These are phyloP conservation scores for Daucus carota DNA, from an alignment of 129 eudicot species.

Conservation along the genomic window DH1_v3.0 NC_030386.2:14826501-14827000, in stretches of 20 bases:
- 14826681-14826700: neutral
- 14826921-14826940: neutral
- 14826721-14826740: neutral
- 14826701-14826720: neutral
- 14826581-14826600: neutral
- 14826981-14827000: too few relatives aligned
- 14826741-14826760: neutral
- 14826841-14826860: neutral
- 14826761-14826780: neutral
- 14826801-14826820: neutral
- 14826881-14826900: neutral
- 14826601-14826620: neutral
- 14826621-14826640: neutral
- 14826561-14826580: neutral
- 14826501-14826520: too few relatives aligned
- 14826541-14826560: neutral
- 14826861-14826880: neutral
- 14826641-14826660: neutral
- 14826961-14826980: neutral
- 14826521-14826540: neutral
- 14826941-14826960: neutral
- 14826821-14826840: neutral
- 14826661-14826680: neutral
- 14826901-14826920: too few relatives aligned
- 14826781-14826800: neutral